Evolutionary conservation across 768 basidiomycete genomes (phyloP).

Genomic region (Leccinellum rugosiceps): DNA sequence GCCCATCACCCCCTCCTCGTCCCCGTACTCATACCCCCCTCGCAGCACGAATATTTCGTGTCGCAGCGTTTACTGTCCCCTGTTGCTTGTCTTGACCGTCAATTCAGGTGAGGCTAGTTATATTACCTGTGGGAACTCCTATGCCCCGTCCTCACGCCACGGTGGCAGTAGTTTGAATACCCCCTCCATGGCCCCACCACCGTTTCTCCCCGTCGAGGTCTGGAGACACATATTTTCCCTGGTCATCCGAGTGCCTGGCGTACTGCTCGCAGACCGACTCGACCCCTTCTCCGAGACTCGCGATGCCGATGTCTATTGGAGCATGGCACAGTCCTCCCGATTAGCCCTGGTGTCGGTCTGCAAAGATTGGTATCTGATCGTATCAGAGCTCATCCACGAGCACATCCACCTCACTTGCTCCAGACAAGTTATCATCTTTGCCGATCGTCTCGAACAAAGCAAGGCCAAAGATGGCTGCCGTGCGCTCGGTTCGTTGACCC

Average conservation of each 20-base stretch:
- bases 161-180: slow-evolving; percentile 1
- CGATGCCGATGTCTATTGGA: slow-evolving; percentile 31
- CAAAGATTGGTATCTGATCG: slow-evolving; percentile 35
- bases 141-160: slow-evolving; percentile 2
- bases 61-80: background rate
- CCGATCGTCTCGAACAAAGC: slow-evolving; percentile 35
- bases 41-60: background rate
- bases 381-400: slow-evolving; percentile 39
- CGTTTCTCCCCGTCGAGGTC: slow-evolving; percentile 35
- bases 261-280: slow-evolving; percentile 32
- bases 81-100: background rate
- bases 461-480: slow-evolving; percentile 18
- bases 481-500: slow-evolving; percentile 38
- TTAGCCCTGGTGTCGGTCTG: slow-evolving; percentile 35
- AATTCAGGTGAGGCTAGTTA: background rate
- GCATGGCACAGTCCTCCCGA: slow-evolving; percentile 28
- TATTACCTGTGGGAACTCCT: background rate
- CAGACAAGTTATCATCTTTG: slow-evolving; percentile 32
- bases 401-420: slow-evolving; percentile 38
- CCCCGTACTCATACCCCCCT: background rate
- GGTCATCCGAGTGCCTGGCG: slow-evolving; percentile 34
- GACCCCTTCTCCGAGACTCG: slow-evolving; percentile 39
- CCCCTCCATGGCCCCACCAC: slow-evolving; percentile 15
- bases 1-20: background rate
- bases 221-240: slow-evolving; percentile 40